Base-by-base conservation (phyloP, 1,139 yeast species). In the Blastobotrys illinoisensis region DNA sequence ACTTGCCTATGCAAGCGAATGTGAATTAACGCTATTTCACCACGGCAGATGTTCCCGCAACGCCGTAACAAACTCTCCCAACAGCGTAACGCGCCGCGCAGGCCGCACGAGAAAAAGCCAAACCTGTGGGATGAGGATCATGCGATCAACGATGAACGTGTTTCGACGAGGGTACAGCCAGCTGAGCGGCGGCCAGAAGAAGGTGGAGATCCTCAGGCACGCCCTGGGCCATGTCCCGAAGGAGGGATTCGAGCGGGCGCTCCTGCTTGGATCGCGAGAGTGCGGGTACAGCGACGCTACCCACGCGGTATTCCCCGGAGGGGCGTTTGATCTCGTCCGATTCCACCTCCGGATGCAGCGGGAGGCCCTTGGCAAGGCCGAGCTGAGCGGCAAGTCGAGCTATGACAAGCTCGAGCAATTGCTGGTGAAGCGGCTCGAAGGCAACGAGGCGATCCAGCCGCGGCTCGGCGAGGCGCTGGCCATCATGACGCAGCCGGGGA, bases 221-320 rank as follows among this genome's bases (percentile, higher is more conserved):
- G 83, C 86, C 5, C 67, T 83, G 58, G 65, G 68, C 2, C 71
- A 74, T 58, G 87, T 91, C 24, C 96, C 96, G 1, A 63, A 70
- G 51, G 74, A 71, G 55, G 98, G 98, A 1, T 89, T 93, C 68
- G 78, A 79, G 47, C 69, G 72, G 45, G 83, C 96, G 11, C 74
- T 93, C 6, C 74, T 80, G 1, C 71, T 77, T 46, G 87, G 95
- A 3, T 75, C 86, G 6, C 76, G 82, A 44, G 84, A 82, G 6
- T 70, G 82, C 62, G 81, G 83, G 1, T 79, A 83, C 62, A 78
- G 84, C 5, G 90, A 88, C 58, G 80, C 89, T n/a, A 75, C 88
- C 46, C 79, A 78, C 47, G 79, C 86, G 1, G 75, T 84, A 2
- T 79, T 88, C 71, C 71, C 86, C 57, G 73, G 77, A 68, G 75